Conservation (phyloP, 352 stramenopile species). For the Phytophthora meadii region DNA sequence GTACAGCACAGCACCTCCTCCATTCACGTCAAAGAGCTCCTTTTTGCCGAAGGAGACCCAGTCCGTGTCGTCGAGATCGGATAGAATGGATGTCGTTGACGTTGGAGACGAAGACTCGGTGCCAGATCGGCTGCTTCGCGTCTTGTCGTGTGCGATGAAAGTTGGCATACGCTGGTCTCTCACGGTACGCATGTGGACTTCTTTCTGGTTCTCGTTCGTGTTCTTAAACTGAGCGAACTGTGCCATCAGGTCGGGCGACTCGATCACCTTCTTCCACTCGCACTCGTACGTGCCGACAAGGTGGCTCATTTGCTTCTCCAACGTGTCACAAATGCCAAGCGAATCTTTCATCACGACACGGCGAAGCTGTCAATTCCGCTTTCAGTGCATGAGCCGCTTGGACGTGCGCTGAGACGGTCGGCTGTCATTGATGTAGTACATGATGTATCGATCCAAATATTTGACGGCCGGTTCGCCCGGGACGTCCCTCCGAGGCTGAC, state of each 20-base stretch:
- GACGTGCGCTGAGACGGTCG: slow-evolving; percentile 79
- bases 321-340: slow-evolving; percentile 82
- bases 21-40: slow-evolving; percentile 81
- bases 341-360: slow-evolving; percentile 90
- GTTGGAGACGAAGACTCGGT: slow-evolving; percentile 49
- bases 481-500: too few species aligned
- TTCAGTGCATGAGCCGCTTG: slow-evolving; percentile 87
- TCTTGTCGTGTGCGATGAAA: slow-evolving; percentile 50
- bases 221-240: slow-evolving; percentile 94
- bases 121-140: slow-evolving; percentile 54
- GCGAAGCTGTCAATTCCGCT: slow-evolving; percentile 58
- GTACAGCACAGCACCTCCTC: slow-evolving; percentile 89
- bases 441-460: slow-evolving; percentile 91
- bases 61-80: slow-evolving; percentile 32
- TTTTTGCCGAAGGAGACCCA: slow-evolving; percentile 87
- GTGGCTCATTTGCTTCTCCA: slow-evolving; percentile 86
- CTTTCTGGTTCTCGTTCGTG: slow-evolving; percentile 75
- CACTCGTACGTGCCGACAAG: slow-evolving; percentile 94
- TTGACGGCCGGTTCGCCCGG: too few species aligned
- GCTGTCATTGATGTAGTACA: slow-evolving; percentile 93
- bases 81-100: slow-evolving; percentile 31
- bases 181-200: slow-evolving; percentile 67
- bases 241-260: slow-evolving; percentile 75
- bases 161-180: slow-evolving; percentile 88
- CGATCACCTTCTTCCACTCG: slow-evolving; percentile 93